Base-by-base conservation (phyloP, 202 grass and related monocot species). In the Hordeum pubiflorum region DNA sequence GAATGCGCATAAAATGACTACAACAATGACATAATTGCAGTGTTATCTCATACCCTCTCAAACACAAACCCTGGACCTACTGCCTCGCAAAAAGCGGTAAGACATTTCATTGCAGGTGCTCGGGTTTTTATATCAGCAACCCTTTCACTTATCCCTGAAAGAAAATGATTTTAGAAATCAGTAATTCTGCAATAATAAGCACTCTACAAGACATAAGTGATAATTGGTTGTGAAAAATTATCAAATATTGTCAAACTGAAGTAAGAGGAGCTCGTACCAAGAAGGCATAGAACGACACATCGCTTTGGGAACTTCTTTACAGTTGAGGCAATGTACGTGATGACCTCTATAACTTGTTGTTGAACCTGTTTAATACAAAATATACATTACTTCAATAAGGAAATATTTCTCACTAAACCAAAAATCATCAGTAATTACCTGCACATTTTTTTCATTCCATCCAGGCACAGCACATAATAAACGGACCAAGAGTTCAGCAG, bases 41-140 rank as follows among this genome's bases (percentile, higher is more conserved):
- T 39, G n/a, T 37, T 69, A 72, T 15, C 70, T 7, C 90, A 85
- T 93, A 99, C 96, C 83, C 96, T 87, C 3, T 99, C 96, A 93
- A 99, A 99, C 61, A 95, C 86, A 83, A 99, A 99, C 66, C 96
- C 96, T 2, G 96, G 96, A 85, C 96, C 90, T 63, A 93, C 96
- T 67, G 96, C 88, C 80, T 99, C 96, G 50, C 92, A 91, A 74
- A 99, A 95, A 58, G 85, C 85, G n/a, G 96, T 95, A 66, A 99
- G 90, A 72, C 96, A 99, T 82, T 99, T 99, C 90, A 93, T 95
- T 81, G 96, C 92, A 87, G 89, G 81, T 8, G 55, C 52, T 44
- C 96, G 88, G 59, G 92, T 99, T 91, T 99, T 99, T 55, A 99
- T 99, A 89, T 99, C 96, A 81, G 96, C 96, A 65, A 95, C 92